Evolutionary conservation across 129 eudicot species (phyloP).

Genomic region (Ambrosia trifida): DNA sequence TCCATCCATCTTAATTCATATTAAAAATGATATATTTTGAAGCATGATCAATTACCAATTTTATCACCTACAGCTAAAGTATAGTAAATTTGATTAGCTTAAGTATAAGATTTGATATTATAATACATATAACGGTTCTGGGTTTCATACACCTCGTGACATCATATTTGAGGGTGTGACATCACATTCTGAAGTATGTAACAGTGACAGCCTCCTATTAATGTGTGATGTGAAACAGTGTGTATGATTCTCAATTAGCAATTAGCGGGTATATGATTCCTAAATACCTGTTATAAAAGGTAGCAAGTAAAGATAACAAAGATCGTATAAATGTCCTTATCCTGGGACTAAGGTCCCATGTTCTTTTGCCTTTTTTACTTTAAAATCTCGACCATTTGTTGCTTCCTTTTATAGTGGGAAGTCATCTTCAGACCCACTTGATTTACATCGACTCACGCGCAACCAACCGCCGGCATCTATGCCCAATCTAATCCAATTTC

Average conservation of each 20-base stretch:
- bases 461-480: slow-evolving; percentile 37
- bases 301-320: neutral
- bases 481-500: slow-evolving; percentile 26
- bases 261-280: no score
- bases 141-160: no score
- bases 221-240: no score
- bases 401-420: slow-evolving; percentile 30
- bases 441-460: slow-evolving; percentile 35
- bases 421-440: slow-evolving; percentile 40
- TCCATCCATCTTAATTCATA: no score
- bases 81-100: neutral
- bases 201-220: no score
- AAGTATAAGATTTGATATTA: neutral
- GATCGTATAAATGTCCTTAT: slow-evolving; percentile 27
- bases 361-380: slow-evolving; percentile 19
- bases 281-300: no score
- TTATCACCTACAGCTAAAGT: neutral
- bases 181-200: no score
- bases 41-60: no score
- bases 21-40: no score
- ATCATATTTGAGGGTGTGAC: no score
- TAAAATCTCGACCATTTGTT: slow-evolving; percentile 26
- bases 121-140: no score
- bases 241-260: no score
- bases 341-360: slow-evolving; percentile 28